Evolutionary conservation across 2,329 filamentous ascomycete genomes (phyloP).

Genomic region (Biscogniauxia mediterranea): DNA sequence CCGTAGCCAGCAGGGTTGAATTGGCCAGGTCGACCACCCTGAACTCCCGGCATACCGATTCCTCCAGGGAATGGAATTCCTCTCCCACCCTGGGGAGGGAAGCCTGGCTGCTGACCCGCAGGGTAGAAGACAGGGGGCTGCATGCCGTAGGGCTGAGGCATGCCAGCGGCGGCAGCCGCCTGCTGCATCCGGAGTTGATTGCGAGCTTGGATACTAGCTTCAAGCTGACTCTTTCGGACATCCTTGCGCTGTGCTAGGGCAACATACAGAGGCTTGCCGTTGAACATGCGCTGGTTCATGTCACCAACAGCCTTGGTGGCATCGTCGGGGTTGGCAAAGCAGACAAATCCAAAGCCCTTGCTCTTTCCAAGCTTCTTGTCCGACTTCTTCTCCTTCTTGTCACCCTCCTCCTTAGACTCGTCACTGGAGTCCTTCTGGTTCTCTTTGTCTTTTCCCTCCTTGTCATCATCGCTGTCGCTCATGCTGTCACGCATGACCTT

Average conservation of each 20-base stretch:
- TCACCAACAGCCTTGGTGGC: constrained; percentile 98
- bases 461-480: constrained; percentile 53
- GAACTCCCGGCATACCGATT: constrained; percentile 68
- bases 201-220: constrained; percentile 98
- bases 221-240: constrained; percentile 97
- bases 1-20: constrained; percentile 74
- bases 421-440: constrained; percentile 49
- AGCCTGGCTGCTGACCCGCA: constrained; percentile 73
- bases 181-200: constrained; percentile 99
- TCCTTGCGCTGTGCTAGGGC: constrained; percentile 99
- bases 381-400: constrained; percentile 60
- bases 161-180: constrained; percentile 83
- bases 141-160: constrained; percentile 79
- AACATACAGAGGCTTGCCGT: constrained; percentile 95
- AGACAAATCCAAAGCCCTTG: constrained; percentile 99
- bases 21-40: constrained; percentile 80
- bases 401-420: constrained; percentile 50
- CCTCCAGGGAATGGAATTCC: constrained; percentile 63
- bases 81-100: constrained; percentile 63
- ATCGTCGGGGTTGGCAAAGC: constrained; percentile 99
- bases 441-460: constrained; percentile 51
- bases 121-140: constrained; percentile 90
- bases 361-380: constrained; percentile 86
- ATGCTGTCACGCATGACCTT: constrained; percentile 95
- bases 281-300: constrained; percentile 99